A percentile compares a stretch with the other conserved stretches of the same genome.
Evolutionary conservation across 768 basidiomycete genomes (phyloP).

Genomic region (Ramaria rubella): DNA sequence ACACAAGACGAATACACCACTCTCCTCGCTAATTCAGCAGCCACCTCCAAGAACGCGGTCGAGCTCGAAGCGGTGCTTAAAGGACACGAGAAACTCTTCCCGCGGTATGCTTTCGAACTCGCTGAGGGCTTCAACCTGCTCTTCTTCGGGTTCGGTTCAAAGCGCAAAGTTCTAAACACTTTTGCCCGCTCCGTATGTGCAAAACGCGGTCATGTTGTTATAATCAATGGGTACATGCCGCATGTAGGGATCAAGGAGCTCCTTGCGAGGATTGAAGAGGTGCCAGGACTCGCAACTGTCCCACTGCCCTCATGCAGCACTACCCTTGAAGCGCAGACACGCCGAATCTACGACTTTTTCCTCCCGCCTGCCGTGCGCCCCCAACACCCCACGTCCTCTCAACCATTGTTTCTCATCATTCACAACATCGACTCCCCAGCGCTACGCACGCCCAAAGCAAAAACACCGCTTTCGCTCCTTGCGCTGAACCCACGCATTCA

Average conservation of each 20-base stretch:
- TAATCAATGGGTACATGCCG: conserved; percentile 75
- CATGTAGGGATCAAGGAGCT: conserved; percentile 63
- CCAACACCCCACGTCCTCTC: conserved; percentile 24
- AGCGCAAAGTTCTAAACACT: conserved; percentile 65
- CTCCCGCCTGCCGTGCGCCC: conserved; percentile 18
- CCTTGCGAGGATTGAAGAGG: conserved; percentile 48
- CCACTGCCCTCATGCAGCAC: conserved; percentile 28
- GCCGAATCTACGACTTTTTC: conserved; percentile 61
- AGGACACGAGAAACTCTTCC: conserved; percentile 31
- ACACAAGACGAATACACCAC: conserved; percentile 51
- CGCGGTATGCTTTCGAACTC: conserved; percentile 64
- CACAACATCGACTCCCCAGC: conserved; percentile 84
- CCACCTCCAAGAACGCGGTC: conserved; percentile 25
- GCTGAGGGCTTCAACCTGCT: conserved; percentile 80
- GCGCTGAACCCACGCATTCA: conserved; percentile 73
- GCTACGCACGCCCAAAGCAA: conserved; percentile 57
- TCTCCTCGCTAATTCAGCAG: conserved; percentile 10
- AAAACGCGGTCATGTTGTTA: conserved; percentile 61
- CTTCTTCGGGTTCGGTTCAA: conserved; percentile 88
- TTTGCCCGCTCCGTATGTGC: conserved; percentile 58
- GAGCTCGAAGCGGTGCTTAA: conserved; percentile 13
- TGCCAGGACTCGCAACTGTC: conserved; percentile 36
- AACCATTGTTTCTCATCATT: conserved; percentile 67
- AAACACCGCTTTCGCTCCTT: conserved; percentile 63
- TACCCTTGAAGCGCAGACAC: conserved; percentile 54